Conservation (phyloP, 2,329 filamentous ascomycete genomes). For the Myriosclerotinia curreyana region DNA sequence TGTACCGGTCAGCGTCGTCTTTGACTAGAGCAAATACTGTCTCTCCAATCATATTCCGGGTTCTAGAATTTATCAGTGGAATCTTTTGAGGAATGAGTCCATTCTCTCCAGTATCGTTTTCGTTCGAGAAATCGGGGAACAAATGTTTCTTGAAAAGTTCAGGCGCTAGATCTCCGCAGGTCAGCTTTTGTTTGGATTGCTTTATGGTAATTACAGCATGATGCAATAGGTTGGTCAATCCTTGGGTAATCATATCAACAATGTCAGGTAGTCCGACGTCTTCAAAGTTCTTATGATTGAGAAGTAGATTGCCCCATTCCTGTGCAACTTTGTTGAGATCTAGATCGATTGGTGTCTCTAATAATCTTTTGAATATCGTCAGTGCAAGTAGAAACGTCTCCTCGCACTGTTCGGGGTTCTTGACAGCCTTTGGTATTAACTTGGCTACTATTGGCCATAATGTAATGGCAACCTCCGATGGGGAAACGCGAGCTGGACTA, state of each 20-base stretch:
- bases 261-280: slow-evolving; percentile 38
- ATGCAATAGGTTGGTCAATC: slow-evolving; percentile 41
- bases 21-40: slow-evolving; percentile 57
- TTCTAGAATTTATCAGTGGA: slow-evolving; percentile 52
- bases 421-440: slow-evolving; percentile 33
- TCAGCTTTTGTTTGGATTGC: slow-evolving; percentile 30
- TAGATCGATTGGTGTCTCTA: slow-evolving; percentile 34
- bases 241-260: slow-evolving; percentile 39
- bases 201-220: slow-evolving; percentile 38
- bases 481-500: slow-evolving; percentile 36
- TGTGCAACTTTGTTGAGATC: slow-evolving; percentile 32
- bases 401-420: slow-evolving; percentile 34
- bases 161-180: slow-evolving; percentile 44
- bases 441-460: slow-evolving; percentile 46
- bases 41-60: slow-evolving; percentile 58
- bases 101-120: slow-evolving; percentile 35
- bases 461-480: slow-evolving; percentile 44
- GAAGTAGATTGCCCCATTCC: slow-evolving; percentile 40
- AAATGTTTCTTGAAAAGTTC: slow-evolving; percentile 62
- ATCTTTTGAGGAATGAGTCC: slow-evolving; percentile 40
- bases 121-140: slow-evolving; percentile 53
- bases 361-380: slow-evolving; percentile 44
- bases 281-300: slow-evolving; percentile 45
- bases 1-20: slow-evolving; percentile 49
- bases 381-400: slow-evolving; percentile 43